These are phyloP conservation scores for Tripterygium wilfordii DNA, from an alignment of 177 flowering plant species.

Conservation along the genomic window DNA sequence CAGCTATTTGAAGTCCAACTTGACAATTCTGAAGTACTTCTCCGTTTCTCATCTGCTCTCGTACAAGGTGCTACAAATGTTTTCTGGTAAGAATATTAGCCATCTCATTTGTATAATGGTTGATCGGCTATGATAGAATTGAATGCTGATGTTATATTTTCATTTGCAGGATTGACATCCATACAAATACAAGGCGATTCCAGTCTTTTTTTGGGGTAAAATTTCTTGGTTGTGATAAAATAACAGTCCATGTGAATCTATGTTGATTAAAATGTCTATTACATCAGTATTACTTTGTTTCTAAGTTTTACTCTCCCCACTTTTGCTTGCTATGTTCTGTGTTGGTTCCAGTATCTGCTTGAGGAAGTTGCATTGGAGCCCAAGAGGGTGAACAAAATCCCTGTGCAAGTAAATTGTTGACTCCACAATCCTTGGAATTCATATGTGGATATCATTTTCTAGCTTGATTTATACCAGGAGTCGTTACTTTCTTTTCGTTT, in stretches of 20 bases:
- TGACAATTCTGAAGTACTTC: conserved; percentile 64
- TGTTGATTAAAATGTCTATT: too few species aligned
- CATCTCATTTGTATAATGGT: background rate
- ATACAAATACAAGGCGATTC: conserved; percentile 75
- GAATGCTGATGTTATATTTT: too few species aligned
- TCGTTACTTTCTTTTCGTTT: too few species aligned
- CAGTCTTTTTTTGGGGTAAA: conserved; percentile 71
- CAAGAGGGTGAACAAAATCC: conserved; percentile 52
- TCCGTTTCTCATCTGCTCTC: conserved; percentile 92
- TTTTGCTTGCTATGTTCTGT: too few species aligned
- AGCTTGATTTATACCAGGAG: too few species aligned
- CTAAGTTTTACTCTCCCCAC: too few species aligned
- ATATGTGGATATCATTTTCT: too few species aligned
- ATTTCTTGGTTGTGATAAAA: too few species aligned
- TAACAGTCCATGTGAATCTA: too few species aligned
- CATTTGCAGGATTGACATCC: conserved; percentile 99
- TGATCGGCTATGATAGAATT: too few species aligned
- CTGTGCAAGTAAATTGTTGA: conserved; percentile 93
- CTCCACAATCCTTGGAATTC: too few species aligned
- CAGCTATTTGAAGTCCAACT: conserved; percentile 91
- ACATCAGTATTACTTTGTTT: too few species aligned
- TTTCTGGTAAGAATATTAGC: conserved; percentile 69
- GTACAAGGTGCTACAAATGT: conserved; percentile 95
- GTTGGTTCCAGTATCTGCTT: conserved; percentile 94
- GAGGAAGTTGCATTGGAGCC: conserved; percentile 80